A percentile compares a stretch with the other conserved stretches of the same genome.
Evolutionary conservation across 2,329 filamentous ascomycete species (phyloP).

Genomic region (Stromatinia cepivora): DNA sequence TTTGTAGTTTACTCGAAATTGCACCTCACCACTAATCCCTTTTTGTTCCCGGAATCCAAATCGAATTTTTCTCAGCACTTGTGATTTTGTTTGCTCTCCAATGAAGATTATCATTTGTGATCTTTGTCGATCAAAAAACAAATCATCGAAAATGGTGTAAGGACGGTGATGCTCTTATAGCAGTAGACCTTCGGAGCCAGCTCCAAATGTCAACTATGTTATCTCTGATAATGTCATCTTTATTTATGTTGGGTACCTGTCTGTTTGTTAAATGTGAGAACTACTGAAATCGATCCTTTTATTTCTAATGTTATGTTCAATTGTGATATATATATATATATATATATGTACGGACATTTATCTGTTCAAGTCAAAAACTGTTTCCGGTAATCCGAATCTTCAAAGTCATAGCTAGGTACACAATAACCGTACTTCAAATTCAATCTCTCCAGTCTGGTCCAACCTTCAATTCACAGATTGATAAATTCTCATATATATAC

Average conservation of each 20-base stretch:
- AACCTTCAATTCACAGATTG: background rate
- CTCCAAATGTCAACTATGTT: background rate
- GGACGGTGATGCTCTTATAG: background rate
- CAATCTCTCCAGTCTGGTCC: background rate
- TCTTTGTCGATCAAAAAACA: background rate
- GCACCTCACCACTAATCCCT: background rate
- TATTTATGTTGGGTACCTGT: too few relatives aligned
- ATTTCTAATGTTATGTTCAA: background rate
- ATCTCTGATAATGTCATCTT: background rate
- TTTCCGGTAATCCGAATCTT: background rate
- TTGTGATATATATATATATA: background rate
- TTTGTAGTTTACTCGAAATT: background rate
- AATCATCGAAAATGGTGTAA: background rate
- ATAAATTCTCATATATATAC: background rate
- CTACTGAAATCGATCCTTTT: background rate
- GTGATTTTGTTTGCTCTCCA: background rate
- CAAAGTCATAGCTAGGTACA: background rate
- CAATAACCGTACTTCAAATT: background rate
- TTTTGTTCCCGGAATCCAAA: background rate
- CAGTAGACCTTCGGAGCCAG: background rate
- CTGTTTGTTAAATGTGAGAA: background rate
- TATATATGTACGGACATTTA: background rate
- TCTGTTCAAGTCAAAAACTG: background rate
- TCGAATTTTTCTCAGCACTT: background rate
- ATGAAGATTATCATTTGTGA: background rate